phyloP scores from a whole-genome alignment of 2,329 filamentous ascomycete genomes.

The Trichoderma cornu-damae region DNA sequence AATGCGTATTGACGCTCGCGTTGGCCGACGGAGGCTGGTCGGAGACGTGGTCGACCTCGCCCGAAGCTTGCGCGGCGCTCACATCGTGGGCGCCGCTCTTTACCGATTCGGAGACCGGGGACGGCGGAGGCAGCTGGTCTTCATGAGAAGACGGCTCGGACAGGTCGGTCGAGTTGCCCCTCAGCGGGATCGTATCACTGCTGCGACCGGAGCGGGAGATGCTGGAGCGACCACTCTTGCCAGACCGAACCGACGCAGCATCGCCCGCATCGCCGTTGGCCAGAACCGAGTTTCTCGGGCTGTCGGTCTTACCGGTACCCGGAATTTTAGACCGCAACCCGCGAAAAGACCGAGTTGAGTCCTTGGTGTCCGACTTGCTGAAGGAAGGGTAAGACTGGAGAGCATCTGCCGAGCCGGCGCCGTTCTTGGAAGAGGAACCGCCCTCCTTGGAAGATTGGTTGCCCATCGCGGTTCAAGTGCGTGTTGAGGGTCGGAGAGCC shows the following conservation, averaged over 20 bases:
- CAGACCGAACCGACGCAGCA: slow-evolving; percentile 67
- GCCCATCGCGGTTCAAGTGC: slow-evolving; percentile 52
- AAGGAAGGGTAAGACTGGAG: slow-evolving; percentile 89
- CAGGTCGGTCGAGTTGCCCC: slow-evolving; percentile 40
- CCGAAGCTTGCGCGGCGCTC: slow-evolving; percentile 72
- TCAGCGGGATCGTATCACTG: slow-evolving; percentile 39
- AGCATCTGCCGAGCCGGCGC: slow-evolving; percentile 26
- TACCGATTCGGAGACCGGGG: slow-evolving; percentile 73
- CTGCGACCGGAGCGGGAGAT: slow-evolving; percentile 42
- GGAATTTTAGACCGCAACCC: slow-evolving; percentile 87
- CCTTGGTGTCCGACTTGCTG: slow-evolving; percentile 85
- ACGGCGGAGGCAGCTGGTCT: slow-evolving; percentile 63
- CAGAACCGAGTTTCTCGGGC: slow-evolving; percentile 71
- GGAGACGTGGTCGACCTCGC: slow-evolving; percentile 91
- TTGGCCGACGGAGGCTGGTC: slow-evolving; percentile 74
- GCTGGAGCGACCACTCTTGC: slow-evolving; percentile 53
- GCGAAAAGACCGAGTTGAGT: slow-evolving; percentile 81
- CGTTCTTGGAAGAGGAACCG: slow-evolving; percentile 46
- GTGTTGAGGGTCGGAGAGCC: slow-evolving; percentile 17
- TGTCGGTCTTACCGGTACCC: slow-evolving; percentile 66
- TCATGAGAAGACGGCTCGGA: slow-evolving; percentile 46
- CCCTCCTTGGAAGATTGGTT: slow-evolving; percentile 66
- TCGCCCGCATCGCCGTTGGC: slow-evolving; percentile 63
- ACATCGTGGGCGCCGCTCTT: slow-evolving; percentile 71
- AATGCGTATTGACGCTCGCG: slow-evolving; percentile 51